These are phyloP conservation scores for Ascoidea asiatica DNA, from an alignment of 805 yeast genomes.

Conservation along the genomic window DNA sequence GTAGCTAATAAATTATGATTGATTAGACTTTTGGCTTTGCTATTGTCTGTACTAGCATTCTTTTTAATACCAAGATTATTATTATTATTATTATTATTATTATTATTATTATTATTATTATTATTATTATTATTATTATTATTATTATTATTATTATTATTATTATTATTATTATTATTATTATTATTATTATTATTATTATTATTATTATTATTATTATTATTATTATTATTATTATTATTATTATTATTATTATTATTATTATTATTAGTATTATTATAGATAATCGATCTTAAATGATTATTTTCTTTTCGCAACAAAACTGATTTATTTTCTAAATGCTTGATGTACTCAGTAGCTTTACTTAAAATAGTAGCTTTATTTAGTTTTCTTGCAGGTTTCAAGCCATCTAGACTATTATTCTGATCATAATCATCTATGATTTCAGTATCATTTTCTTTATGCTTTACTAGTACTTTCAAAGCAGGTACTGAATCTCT, in stretches of 20 bases:
- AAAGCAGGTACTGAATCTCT: conserved; percentile 57
- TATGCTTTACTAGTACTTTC: conserved; percentile 28
- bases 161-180: no score
- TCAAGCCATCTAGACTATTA: conserved; percentile 49
- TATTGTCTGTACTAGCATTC: no score
- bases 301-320: conserved; percentile 33
- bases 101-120: no score
- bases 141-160: no score
- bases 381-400: conserved; percentile 64
- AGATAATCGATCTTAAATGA: conserved; percentile 18
- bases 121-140: no score
- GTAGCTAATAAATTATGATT: conserved; percentile 15
- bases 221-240: background rate
- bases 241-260: conserved; percentile 1
- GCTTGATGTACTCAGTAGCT: conserved; percentile 67
- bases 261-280: background rate
- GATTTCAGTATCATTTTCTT: no score
- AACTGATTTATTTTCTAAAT: conserved; percentile 51
- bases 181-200: no score
- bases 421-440: no score
- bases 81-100: no score
- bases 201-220: no score
- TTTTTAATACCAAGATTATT: no score
- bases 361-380: conserved; percentile 67
- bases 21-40: no score